Evolutionary conservation across 805 yeast genomes (phyloP).

Genomic region (Nakazawaea populi): DNA sequence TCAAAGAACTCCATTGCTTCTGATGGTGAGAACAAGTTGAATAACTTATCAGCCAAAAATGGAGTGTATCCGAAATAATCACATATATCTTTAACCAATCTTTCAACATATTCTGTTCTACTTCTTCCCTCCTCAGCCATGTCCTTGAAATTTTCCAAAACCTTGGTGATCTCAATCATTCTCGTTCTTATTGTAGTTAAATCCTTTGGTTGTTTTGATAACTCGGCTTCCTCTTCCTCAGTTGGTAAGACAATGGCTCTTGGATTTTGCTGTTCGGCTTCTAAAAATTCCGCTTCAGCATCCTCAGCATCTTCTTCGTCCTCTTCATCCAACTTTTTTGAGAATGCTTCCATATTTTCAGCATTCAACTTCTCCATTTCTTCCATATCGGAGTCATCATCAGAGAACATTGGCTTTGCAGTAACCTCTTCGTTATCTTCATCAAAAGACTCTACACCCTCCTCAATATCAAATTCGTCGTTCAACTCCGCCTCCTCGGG

Average conservation of each 20-base stretch:
- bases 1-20: conserved; percentile 98
- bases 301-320: conserved; percentile 56
- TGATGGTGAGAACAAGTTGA: conserved; percentile 84
- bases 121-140: conserved; percentile 82
- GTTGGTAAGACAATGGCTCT: conserved; percentile 74
- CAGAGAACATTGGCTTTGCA: conserved; percentile 75
- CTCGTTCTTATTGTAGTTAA: conserved; percentile 82
- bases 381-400: conserved; percentile 58
- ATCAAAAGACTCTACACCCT: conserved; percentile 44
- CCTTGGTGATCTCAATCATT: conserved; percentile 92
- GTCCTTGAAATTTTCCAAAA: conserved; percentile 81
- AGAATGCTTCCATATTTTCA: conserved; percentile 76
- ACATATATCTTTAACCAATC: conserved; percentile 80
- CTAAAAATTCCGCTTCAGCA: conserved; percentile 56
- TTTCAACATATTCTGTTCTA: conserved; percentile 74
- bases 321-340: conserved; percentile 56
- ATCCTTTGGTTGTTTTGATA: conserved; percentile 56
- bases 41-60: conserved; percentile 89
- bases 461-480: conserved; percentile 28
- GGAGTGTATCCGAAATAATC: conserved; percentile 91
- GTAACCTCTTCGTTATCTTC: conserved; percentile 55
- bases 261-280: conserved; percentile 57
- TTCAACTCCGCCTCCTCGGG: conserved; percentile 36
- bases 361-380: conserved; percentile 72
- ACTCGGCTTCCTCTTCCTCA: conserved; percentile 53